These are phyloP conservation scores for Fibroporia radiculosa DNA, from an alignment of 768 basidiomycete species.

Conservation along the genomic window DNA sequence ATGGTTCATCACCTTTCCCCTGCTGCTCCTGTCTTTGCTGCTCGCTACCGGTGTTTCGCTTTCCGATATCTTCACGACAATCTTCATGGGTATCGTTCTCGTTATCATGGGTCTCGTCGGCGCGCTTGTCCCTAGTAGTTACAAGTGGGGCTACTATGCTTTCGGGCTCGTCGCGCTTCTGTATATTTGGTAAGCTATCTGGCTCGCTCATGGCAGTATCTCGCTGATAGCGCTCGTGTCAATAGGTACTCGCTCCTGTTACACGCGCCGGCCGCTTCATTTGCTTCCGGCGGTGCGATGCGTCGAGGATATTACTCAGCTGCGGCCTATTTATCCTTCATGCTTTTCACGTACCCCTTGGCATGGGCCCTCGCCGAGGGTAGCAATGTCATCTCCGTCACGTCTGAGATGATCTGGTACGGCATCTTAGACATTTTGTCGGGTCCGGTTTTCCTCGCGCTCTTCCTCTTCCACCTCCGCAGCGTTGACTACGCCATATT, in stretches of 20 bases:
- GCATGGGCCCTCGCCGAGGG: slow-evolving; percentile 53
- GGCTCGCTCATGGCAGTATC: not conserved
- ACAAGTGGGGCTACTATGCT: slow-evolving; percentile 47
- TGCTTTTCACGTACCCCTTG: slow-evolving; percentile 51
- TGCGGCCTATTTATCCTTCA: slow-evolving; percentile 37
- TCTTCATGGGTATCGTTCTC: slow-evolving; percentile 41
- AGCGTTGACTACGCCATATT: slow-evolving; percentile 22
- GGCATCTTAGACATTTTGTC: slow-evolving; percentile 39
- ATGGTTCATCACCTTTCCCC: slow-evolving; percentile 49
- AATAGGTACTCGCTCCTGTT: slow-evolving; percentile 17
- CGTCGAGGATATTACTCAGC: slow-evolving; percentile 21
- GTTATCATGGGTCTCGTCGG: slow-evolving; percentile 42
- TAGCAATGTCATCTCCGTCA: slow-evolving; percentile 39
- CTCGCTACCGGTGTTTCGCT: slow-evolving; percentile 40
- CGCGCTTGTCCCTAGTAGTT: slow-evolving; percentile 38
- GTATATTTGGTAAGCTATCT: slow-evolving; percentile 38
- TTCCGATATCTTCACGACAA: slow-evolving; percentile 36
- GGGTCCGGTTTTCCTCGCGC: slow-evolving; percentile 31
- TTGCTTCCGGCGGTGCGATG: slow-evolving; percentile 17
- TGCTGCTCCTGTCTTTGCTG: slow-evolving; percentile 39
- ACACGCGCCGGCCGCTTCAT: slow-evolving; percentile 22
- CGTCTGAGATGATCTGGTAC: slow-evolving; percentile 50
- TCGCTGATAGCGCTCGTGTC: not conserved
- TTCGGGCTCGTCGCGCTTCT: slow-evolving; percentile 40
- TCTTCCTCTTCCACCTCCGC: slow-evolving; percentile 18